Percentiles rank a stretch among this genome's conserved stretches.
These are phyloP conservation scores for Mycena latifolia DNA, from an alignment of 768 basidiomycete genomes.

Conservation along the genomic window DNA sequence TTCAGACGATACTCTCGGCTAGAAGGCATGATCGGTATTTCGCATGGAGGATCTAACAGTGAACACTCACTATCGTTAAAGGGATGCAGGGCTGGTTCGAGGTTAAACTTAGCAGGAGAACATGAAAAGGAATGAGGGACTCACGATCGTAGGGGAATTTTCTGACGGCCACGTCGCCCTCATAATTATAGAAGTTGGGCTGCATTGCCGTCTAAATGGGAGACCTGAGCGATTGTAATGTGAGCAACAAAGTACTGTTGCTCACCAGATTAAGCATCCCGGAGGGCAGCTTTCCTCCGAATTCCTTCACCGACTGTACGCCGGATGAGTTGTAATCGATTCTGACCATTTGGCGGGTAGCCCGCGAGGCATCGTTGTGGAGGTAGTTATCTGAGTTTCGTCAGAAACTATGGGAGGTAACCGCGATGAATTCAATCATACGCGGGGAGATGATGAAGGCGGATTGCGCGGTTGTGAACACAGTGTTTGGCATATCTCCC, in stretches of 20 bases:
- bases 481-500: constrained; percentile 39
- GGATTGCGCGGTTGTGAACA: constrained; percentile 39
- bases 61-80: constrained; percentile 36
- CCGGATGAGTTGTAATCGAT: constrained; percentile 37
- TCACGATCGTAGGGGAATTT: constrained; percentile 41
- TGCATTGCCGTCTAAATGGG: constrained; percentile 31
- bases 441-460: constrained; percentile 38
- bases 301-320: constrained; percentile 36
- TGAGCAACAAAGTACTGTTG: neutral
- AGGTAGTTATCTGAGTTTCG: constrained; percentile 35
- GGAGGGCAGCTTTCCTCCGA: constrained; percentile 33
- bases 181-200: constrained; percentile 34
- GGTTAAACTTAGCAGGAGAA: neutral
- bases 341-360: constrained; percentile 35
- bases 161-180: constrained; percentile 36
- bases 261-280: constrained; percentile 38
- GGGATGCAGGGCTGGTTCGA: constrained; percentile 34
- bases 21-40: neutral
- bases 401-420: neutral
- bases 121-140: constrained; percentile 1
- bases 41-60: neutral
- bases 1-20: constrained; percentile 26
- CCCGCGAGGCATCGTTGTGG: constrained; percentile 36
- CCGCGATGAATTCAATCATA: neutral
- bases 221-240: neutral